phyloP scores from a whole-genome alignment of 2,329 filamentous ascomycete species.

The Westerdykella ornata region DNA sequence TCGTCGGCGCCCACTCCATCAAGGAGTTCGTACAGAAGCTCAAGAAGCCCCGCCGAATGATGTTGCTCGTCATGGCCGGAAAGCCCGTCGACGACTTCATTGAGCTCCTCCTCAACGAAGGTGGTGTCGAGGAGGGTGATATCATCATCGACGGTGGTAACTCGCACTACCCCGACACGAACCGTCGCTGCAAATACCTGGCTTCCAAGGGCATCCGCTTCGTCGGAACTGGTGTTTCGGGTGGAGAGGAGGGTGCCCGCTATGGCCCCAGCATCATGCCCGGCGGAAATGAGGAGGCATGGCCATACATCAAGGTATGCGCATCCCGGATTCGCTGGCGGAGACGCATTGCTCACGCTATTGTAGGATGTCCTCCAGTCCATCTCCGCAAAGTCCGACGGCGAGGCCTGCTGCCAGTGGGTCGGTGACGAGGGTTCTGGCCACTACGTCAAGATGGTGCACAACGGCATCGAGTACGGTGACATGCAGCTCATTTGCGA shows the following conservation, averaged over 20 bases:
- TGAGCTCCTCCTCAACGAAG: conserved; percentile 67
- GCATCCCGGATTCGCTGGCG: conserved; percentile 12
- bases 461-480: conserved; percentile 99
- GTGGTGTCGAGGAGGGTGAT: conserved; percentile 55
- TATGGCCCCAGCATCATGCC: conserved; percentile 98
- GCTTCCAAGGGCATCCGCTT: conserved; percentile 82
- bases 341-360: conserved; percentile 22
- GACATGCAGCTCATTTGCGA: conserved; percentile 99
- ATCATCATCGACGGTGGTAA: conserved; percentile 99
- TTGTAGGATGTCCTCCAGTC: conserved; percentile 98
- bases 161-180: conserved; percentile 98
- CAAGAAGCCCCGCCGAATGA: conserved; percentile 93
- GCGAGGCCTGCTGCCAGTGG: conserved; percentile 98
- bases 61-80: conserved; percentile 98
- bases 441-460: conserved; percentile 99
- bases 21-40: conserved; percentile 95
- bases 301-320: conserved; percentile 96
- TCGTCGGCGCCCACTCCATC: conserved; percentile 86
- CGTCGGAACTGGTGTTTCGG: conserved; percentile 94
- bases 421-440: conserved; percentile 98
- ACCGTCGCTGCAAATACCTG: conserved; percentile 91
- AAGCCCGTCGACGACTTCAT: conserved; percentile 99
- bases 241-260: conserved; percentile 97
- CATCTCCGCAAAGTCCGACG: conserved; percentile 95
- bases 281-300: conserved; percentile 95